Base-by-base conservation (phyloP, 179 eudicot genomes). In the Drosera spatulata region DNA sequence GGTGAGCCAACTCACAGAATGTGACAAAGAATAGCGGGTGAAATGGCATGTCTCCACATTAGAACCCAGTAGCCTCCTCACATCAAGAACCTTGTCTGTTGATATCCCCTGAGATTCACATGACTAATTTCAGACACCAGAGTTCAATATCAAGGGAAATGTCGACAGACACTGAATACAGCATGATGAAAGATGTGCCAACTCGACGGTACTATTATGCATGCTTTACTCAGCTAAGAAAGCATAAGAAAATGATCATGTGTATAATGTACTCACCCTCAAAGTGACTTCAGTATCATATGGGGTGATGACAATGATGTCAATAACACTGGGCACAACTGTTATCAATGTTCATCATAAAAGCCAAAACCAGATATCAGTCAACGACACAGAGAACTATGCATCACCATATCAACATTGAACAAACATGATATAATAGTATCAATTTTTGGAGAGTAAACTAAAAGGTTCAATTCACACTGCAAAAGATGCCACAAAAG, bases 21-120 rank as follows among this genome's bases (percentile, higher is more conserved):
- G 97, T 37, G 95, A 82, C 14, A 93, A 68, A 11, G 97, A 84
- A 63, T 81, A 93, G 72, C 83, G 77, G 59, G 99, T 89, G 55
- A 89, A 78, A 68, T 93, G 97, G 63, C 99, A 93, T 37, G 97
- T 93, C 61, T 89, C 93, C 1, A 83, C 86, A 77, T 86, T 81
- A 40, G 76, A 82, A 22, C 86, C 90, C 55, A 93, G 66, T 14
- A 93, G 71, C 71, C 79, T 89, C 71, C 80, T 82, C 64, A 93
- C 90, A 79, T 93, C 97, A 10, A 93, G 74, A 56, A 89, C 74
- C 77, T 79, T 93, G 58, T 89, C 99, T 45, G 97, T 93, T 0
- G 99, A 89, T 54, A 93, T 93, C 8, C 95, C 99, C 99, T 93
- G 33, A 22, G 33, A 22, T 22, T 22, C 33, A 22, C 33, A 22